phyloP scores from a whole-genome alignment of 345 rosid species.

The Citrus reticulata region DNA sequence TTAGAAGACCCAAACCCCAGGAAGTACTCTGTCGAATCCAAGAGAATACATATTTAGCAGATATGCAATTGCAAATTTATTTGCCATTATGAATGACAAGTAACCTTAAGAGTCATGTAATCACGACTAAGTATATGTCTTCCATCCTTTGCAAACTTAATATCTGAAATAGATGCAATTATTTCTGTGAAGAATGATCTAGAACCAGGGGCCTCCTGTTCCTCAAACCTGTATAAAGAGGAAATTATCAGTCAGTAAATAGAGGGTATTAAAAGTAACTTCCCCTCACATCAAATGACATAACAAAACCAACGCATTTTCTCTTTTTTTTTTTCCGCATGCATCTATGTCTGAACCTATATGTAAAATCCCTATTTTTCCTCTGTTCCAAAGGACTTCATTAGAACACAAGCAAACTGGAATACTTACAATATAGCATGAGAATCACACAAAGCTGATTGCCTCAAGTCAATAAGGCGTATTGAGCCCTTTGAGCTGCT shows the following conservation, averaged over 20 bases:
- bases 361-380: not conserved
- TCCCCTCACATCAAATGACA: not conserved
- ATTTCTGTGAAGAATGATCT: constrained; percentile 99
- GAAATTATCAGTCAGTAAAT: not conserved
- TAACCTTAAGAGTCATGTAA: constrained; percentile 98
- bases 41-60: not conserved
- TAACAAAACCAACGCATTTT: not conserved
- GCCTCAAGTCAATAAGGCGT: constrained; percentile 95
- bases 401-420: constrained; percentile 1
- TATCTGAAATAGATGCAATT: constrained; percentile 97
- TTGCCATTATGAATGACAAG: not conserved
- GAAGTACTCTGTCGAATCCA: not conserved
- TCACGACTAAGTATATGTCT: constrained; percentile 95
- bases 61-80: constrained; percentile 4
- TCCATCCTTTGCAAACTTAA: constrained; percentile 87
- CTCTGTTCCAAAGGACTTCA: not conserved
- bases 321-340: not conserved
- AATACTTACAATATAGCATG: constrained; percentile 84
- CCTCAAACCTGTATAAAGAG: constrained; percentile 71
- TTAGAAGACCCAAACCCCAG: not conserved
- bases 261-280: not conserved
- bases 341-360: not conserved
- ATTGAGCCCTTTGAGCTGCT: constrained; percentile 99
- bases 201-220: constrained; percentile 82
- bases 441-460: constrained; percentile 93